Evolutionary conservation across 306 rosid species (phyloP).

Genomic region (Erythrophleum fordii): DNA sequence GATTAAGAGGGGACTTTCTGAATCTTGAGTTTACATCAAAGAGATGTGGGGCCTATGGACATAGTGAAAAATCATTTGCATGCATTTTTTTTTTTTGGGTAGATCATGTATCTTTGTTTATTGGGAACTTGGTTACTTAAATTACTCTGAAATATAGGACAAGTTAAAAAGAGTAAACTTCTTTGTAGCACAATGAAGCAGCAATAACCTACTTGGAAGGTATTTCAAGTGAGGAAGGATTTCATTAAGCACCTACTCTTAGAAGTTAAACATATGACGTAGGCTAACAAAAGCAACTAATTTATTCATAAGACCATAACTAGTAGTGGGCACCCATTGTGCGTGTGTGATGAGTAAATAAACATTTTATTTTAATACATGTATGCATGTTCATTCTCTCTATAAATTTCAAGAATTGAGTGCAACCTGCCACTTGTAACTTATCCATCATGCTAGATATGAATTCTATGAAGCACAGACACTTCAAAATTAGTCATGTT

Average conservation of each 20-base stretch:
- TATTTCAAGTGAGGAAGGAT: conserved; percentile 16
- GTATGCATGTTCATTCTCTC: not conserved
- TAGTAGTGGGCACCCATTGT: not conserved
- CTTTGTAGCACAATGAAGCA: not conserved
- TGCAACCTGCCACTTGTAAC: too few species aligned
- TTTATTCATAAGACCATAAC: not conserved
- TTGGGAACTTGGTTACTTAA: not conserved
- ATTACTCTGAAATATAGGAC: conserved; percentile 9
- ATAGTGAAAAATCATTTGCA: not conserved
- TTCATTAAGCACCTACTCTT: not conserved
- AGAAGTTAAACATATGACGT: not conserved
- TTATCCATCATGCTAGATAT: not conserved
- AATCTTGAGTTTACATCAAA: conserved; percentile 10
- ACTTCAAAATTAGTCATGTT: not conserved
- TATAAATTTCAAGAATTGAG: not conserved
- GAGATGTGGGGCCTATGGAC: conserved; percentile 22
- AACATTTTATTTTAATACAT: not conserved
- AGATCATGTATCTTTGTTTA: not conserved
- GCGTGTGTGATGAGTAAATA: not conserved
- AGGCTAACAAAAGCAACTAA: conserved; percentile 26
- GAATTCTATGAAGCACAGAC: not conserved
- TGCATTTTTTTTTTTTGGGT: not conserved
- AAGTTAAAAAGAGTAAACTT: not conserved
- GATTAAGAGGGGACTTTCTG: not conserved
- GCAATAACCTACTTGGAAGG: conserved; percentile 11